Evolutionary conservation across 1,284 basidiomycete species (phyloP).

Genomic region (Fistulinella cinereoalba): DNA sequence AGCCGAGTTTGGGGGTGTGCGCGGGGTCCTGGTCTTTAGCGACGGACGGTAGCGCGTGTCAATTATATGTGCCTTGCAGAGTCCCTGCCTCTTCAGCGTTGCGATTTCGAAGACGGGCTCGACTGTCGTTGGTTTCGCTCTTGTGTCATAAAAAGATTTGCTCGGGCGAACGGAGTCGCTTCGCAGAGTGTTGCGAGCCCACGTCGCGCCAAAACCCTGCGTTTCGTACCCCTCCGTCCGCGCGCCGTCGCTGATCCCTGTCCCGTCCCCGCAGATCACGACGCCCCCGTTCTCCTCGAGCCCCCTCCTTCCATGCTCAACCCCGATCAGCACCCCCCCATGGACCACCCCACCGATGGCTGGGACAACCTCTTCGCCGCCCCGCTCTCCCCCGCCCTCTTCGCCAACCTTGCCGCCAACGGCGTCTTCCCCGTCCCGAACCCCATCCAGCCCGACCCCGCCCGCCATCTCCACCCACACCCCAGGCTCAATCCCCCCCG

Average conservation of each 20-base stretch:
- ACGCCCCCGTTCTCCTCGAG: background rate
- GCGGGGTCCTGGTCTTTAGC: slow-evolving; percentile 18
- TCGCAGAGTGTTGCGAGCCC: background rate
- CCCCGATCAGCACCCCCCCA: slow-evolving; percentile 26
- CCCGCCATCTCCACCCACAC: slow-evolving; percentile 10
- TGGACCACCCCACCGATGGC: slow-evolving; percentile 40
- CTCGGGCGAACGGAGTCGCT: background rate
- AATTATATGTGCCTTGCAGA: slow-evolving; percentile 17
- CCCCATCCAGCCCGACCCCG: slow-evolving; percentile 14
- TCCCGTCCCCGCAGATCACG: slow-evolving; percentile 1
- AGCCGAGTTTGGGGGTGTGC: background rate
- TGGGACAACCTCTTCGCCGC: slow-evolving; percentile 57
- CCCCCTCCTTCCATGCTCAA: slow-evolving; percentile 10
- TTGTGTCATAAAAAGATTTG: slow-evolving; percentile 13
- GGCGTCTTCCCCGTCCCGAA: slow-evolving; percentile 44
- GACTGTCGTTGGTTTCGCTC: slow-evolving; percentile 1
- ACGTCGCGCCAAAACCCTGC: slow-evolving; percentile 2
- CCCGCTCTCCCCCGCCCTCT: slow-evolving; percentile 56
- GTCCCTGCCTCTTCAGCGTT: slow-evolving; percentile 23
- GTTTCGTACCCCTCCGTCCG: slow-evolving; percentile 9
- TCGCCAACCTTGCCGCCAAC: slow-evolving; percentile 57
- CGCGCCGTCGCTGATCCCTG: background rate
- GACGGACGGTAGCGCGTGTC: slow-evolving; percentile 9
- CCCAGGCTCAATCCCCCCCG: slow-evolving; percentile 9
- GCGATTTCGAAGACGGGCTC: slow-evolving; percentile 7